Evolutionary conservation across 208 protist species (phyloP).

Genomic region (Leishmania lainsoni): DNA sequence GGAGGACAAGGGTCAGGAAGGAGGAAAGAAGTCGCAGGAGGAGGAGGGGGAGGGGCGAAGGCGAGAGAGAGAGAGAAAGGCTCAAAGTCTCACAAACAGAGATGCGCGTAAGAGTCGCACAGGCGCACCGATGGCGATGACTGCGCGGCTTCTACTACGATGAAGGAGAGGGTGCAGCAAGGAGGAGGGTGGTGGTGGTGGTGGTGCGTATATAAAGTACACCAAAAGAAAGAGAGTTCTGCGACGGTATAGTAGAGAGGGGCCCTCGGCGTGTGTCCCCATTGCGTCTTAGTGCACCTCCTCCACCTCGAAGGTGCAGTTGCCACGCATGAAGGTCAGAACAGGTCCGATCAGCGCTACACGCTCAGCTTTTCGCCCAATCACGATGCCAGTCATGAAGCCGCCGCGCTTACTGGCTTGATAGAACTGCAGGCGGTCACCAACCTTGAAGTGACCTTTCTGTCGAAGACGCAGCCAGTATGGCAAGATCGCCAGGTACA

Average conservation of each 20-base stretch:
- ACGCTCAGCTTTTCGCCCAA: constrained; percentile 65
- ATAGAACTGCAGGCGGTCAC: constrained; percentile 58
- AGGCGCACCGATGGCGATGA: no score
- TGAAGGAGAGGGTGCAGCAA: neutral
- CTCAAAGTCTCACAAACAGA: neutral
- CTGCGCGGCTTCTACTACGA: neutral
- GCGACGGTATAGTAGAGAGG: no score
- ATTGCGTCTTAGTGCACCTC: constrained; percentile 32
- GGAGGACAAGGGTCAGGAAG: no score
- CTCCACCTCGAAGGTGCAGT: constrained; percentile 57
- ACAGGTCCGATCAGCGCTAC: constrained; percentile 57
- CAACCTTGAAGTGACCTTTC: constrained; percentile 47
- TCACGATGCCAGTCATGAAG: constrained; percentile 51
- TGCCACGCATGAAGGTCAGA: constrained; percentile 70
- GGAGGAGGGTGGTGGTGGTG: neutral
- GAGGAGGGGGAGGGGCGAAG: neutral
- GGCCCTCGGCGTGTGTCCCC: neutral
- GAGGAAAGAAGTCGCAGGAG: no score
- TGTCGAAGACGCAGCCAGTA: constrained; percentile 61
- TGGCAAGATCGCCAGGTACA: constrained; percentile 43
- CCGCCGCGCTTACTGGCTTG: constrained; percentile 65
- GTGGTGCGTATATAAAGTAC: neutral
- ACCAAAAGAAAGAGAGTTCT: neutral
- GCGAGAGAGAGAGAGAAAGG: neutral
- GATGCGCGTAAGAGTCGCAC: no score